These are phyloP conservation scores for Ophiostoma sp. DNA, from an alignment of 2,329 filamentous ascomycete genomes.

Conservation along the genomic window DNA sequence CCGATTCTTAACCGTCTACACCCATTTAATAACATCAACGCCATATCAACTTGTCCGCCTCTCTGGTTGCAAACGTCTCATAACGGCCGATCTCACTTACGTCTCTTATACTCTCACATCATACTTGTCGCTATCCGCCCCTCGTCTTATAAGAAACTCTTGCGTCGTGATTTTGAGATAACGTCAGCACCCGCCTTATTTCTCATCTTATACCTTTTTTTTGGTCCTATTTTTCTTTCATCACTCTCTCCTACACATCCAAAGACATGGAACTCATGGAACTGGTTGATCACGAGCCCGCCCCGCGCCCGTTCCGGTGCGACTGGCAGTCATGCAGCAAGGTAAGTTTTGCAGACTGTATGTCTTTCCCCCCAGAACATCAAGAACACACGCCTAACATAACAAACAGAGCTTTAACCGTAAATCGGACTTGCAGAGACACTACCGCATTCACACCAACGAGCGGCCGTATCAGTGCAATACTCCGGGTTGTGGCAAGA, in stretches of 20 bases:
- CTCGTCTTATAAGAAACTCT: not conserved
- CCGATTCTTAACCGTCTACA: not conserved
- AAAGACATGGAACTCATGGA: conserved; percentile 58
- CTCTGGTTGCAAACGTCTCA: not conserved
- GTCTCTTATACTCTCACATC: not conserved
- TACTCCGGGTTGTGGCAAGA: conserved; percentile 59
- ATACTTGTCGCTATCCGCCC: not conserved
- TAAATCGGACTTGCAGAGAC: conserved; percentile 65
- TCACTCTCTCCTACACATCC: conserved; percentile 18
- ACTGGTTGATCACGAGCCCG: conserved; percentile 59
- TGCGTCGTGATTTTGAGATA: not conserved
- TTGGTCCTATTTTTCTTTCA: not conserved
- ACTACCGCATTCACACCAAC: conserved; percentile 68
- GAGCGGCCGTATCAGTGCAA: conserved; percentile 62
- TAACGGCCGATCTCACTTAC: not conserved
- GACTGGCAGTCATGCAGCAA: conserved; percentile 59
- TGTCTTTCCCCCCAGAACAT: not conserved
- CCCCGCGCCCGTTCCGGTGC: conserved; percentile 58
- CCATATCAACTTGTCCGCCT: not conserved
- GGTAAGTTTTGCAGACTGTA: conserved; percentile 38
- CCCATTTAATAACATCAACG: not conserved
- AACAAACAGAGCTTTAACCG: conserved; percentile 60
- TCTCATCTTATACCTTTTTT: not conserved
- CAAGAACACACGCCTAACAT: not conserved
- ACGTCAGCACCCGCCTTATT: not conserved